These are phyloP conservation scores for Linum usitatissimum DNA, from an alignment of 345 rosid species.

Conservation along the genomic window DNA sequence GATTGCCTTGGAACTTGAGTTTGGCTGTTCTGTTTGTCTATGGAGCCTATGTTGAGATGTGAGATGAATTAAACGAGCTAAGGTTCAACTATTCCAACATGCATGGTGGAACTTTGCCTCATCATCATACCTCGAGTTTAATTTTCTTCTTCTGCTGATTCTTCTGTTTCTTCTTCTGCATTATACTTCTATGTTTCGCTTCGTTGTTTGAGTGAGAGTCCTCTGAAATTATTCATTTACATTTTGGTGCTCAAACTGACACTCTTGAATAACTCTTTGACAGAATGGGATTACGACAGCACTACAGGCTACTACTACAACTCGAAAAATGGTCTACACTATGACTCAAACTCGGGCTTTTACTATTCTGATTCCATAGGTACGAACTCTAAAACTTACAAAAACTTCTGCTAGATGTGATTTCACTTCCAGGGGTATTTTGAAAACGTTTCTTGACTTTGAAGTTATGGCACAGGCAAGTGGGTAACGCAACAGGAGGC, in stretches of 20 bases:
- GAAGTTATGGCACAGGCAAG: conserved; percentile 46
- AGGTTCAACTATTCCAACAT: no score
- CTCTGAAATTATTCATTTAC: neutral
- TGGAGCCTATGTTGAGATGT: no score
- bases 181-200: no score
- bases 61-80: no score
- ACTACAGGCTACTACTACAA: conserved; percentile 65
- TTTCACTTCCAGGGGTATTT: conserved; percentile 9
- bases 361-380: conserved; percentile 78
- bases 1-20: no score
- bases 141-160: no score
- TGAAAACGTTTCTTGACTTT: conserved; percentile 3
- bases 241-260: conserved; percentile 23
- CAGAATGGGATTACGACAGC: conserved; percentile 69
- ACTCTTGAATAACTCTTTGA: conserved; percentile 22
- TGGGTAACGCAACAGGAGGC: conserved; percentile 90
- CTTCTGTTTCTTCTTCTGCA: neutral
- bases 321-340: conserved; percentile 42
- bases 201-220: neutral
- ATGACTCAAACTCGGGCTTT: conserved; percentile 79
- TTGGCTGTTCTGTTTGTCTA: no score
- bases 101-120: no score
- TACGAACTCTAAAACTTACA: conserved; percentile 13
- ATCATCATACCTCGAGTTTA: no score
- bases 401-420: neutral